These are phyloP conservation scores for Fusarium sp. DNA, from an alignment of 2,329 filamentous ascomycete species.

Conservation along the genomic window DNA sequence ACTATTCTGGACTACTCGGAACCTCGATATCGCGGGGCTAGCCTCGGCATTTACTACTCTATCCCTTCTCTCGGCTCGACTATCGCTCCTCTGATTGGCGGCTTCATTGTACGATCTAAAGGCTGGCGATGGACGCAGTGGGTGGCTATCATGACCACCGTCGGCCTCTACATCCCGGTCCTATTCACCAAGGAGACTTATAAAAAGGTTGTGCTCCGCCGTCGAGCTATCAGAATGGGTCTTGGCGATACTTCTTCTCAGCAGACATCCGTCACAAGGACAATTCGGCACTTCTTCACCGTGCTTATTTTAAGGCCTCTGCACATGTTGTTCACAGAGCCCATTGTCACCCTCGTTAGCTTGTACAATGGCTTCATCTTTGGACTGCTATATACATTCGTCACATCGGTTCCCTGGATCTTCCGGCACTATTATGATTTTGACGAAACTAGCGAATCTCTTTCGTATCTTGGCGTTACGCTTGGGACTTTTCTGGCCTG, in stretches of 20 bases:
- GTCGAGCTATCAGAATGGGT: conserved; percentile 20
- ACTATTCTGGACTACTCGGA: conserved; percentile 26
- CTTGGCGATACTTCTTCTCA: conserved; percentile 28
- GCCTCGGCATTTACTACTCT: conserved; percentile 29
- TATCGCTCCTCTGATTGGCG: conserved; percentile 14
- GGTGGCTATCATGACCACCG: conserved; percentile 17
- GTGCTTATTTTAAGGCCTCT: conserved; percentile 29
- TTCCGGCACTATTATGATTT: conserved; percentile 22
- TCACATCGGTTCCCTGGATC: conserved; percentile 29
- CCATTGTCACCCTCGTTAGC: conserved; percentile 26
- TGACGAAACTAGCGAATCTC: conserved; percentile 1
- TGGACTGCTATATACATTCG: conserved; percentile 27
- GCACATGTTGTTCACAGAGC: conserved; percentile 29
- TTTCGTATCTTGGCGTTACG: conserved; percentile 27
- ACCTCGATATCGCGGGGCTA: conserved; percentile 7
- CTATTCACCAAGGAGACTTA: conserved; percentile 30
- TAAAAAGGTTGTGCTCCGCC: conserved; percentile 22
- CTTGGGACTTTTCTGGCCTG: conserved; percentile 23
- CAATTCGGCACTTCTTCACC: conserved; percentile 20
- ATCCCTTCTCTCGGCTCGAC: conserved; percentile 24
- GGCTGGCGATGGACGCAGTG: conserved; percentile 36
- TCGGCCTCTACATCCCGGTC: conserved; percentile 16
- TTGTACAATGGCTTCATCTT: conserved; percentile 33
- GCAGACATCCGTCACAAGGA: background rate
- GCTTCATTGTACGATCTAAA: conserved; percentile 9